Evolutionary conservation across 2,329 filamentous ascomycete species (phyloP).

Genomic region (Ophiocordyceps camponoti-saundersi): DNA sequence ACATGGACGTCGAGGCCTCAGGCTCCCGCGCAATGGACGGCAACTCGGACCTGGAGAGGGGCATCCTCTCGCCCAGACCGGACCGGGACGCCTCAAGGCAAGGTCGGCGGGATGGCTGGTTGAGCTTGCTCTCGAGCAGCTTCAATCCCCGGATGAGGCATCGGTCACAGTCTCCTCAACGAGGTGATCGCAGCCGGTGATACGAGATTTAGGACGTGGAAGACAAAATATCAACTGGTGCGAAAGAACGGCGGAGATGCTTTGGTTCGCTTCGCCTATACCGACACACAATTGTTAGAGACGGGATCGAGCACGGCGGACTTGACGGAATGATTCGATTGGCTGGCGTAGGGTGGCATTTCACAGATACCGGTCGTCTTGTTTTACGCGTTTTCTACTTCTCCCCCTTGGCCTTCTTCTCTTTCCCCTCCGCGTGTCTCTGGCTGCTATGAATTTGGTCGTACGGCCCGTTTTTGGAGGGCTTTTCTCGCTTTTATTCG

Average conservation of each 20-base stretch:
- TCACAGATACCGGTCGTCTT: not conserved
- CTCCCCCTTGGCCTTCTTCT: not conserved
- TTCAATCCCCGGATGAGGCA: constrained; percentile 5
- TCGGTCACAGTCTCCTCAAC: constrained; percentile 8
- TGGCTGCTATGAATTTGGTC: not conserved
- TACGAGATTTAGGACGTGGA: not conserved
- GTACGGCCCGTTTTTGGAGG: not conserved
- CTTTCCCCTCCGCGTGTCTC: not conserved
- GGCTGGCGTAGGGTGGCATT: constrained; percentile 1
- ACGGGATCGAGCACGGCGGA: not conserved
- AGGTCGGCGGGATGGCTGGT: constrained; percentile 17
- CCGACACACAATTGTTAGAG: too few relatives aligned
- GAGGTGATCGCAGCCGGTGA: constrained; percentile 8
- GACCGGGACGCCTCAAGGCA: constrained; percentile 6
- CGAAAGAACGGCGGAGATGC: too few relatives aligned
- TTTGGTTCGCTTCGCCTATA: too few relatives aligned
- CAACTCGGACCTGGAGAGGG: constrained; percentile 26
- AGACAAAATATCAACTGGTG: too few relatives aligned
- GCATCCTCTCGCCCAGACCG: constrained; percentile 10
- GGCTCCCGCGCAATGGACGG: constrained; percentile 13
- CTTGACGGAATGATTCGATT: not conserved
- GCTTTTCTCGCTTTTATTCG: not conserved
- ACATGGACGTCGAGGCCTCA: constrained; percentile 18
- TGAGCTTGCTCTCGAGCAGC: constrained; percentile 18
- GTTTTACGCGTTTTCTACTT: not conserved